Evolutionary conservation across 371 early-diverging fungal species (phyloP), one percentile per base, ranked within the genome.

Genomic region (Synchytrium microbalum): DNA sequence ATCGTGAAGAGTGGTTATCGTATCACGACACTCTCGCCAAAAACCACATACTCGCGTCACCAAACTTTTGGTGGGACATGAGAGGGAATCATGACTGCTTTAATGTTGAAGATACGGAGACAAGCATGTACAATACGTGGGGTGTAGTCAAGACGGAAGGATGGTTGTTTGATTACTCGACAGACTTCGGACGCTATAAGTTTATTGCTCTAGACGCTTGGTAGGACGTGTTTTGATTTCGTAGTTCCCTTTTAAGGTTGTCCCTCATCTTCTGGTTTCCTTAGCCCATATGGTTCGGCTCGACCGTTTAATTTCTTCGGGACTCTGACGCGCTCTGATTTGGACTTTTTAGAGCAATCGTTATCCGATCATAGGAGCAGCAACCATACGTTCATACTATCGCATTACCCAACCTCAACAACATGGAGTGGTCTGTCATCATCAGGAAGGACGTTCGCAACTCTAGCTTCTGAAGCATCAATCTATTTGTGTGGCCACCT

Each of bases 301-400:
- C 74, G 92, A 31, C 95, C 93, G 0, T 81, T 92, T 72, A 95
- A 95, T 66, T 93, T 95, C 66, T 95, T 94, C 71, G 93, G 93
- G 0, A 83, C 86, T 67, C 69, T 92, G 54, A 89, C 89, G 31
- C 79, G 80, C 2, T 68, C 71, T 26, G 88, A 86, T 29, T 88
- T 95, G 89, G 83, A 90, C 73, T 69, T 75, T 30, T 69, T 95
- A 1, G 80, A 80, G 16, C n/a, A 64, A 60, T 69, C 75, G 30
- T 29, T 88, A 65, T 61, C 68, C 60, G 24, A 67, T 38, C 68
- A 73, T 25, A 30, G 63, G 26, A 16, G n/a, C 25, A 63, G 62
- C 65, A 90, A 89, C 67, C 92, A 91, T 72, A 88, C 86, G 3
- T 88, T 86, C 66, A 62, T 83, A 57, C 69, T 82, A 38, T 76